Conservation (phyloP, 148 eudicot species). For the Bassia scoparia region DNA sequence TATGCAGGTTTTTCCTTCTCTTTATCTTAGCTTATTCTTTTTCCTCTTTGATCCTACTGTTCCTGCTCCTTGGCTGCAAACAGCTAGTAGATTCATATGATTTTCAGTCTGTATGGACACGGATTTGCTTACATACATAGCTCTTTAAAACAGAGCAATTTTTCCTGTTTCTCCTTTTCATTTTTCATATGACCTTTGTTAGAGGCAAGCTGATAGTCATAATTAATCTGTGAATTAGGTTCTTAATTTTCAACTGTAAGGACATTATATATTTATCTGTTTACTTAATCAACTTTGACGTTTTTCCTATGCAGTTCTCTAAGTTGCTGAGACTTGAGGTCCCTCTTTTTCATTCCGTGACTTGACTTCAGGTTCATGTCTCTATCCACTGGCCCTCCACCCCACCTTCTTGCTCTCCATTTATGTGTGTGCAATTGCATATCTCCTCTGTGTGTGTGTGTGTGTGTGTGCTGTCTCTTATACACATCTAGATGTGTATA, state of each 20-base stretch:
- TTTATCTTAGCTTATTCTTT: constrained; percentile 10
- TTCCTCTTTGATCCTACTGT: not conserved
- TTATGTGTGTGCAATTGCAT: not conserved
- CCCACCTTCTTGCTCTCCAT: not conserved
- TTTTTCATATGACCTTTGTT: not conserved
- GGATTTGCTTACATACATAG: not conserved
- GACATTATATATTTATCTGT: not conserved
- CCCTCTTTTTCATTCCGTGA: constrained; percentile 37
- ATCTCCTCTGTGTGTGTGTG: not conserved
- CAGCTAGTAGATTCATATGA: not conserved
- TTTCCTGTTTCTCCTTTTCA: not conserved
- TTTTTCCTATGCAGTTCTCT: constrained; percentile 54
- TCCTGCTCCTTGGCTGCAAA: constrained; percentile 8
- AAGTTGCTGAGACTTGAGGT: constrained; percentile 67
- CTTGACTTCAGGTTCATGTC: constrained; percentile 30
- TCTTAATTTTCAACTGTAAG: not conserved
- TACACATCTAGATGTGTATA: too few relatives aligned
- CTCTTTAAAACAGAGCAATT: not conserved
- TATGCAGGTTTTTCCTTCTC: constrained; percentile 63
- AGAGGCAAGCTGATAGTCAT: not conserved
- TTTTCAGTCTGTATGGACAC: not conserved
- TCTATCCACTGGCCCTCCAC: constrained; percentile 2
- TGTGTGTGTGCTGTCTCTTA: too few relatives aligned
- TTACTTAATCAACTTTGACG: constrained; percentile 10
- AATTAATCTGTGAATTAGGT: not conserved